phyloP scores from a whole-genome alignment of 441 rosid species.

The Gossypium schwendimanii region DNA sequence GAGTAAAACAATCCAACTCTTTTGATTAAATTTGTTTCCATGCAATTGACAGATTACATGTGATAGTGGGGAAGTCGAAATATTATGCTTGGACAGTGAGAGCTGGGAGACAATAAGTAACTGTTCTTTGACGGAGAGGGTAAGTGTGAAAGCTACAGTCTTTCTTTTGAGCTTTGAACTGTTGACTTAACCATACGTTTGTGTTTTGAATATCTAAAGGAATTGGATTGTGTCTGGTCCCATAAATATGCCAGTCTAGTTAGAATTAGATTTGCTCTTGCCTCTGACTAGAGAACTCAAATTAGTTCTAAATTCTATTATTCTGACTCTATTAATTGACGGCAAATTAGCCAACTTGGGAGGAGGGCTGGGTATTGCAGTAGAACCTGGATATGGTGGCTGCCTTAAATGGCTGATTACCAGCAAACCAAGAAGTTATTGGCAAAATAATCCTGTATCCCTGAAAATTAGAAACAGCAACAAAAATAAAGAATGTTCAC shows the following conservation, averaged over 20 bases:
- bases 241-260: neutral
- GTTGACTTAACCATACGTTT: neutral
- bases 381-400: neutral
- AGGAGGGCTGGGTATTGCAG: neutral
- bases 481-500: neutral
- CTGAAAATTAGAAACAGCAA: neutral
- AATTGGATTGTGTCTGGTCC: neutral
- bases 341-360: neutral
- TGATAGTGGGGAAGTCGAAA: conserved; percentile 44
- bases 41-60: conserved; percentile 36
- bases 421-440: neutral
- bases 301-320: neutral
- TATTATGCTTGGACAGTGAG: conserved; percentile 50
- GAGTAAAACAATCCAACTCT: neutral
- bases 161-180: neutral
- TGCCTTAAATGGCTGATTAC: neutral
- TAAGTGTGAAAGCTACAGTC: conserved; percentile 24
- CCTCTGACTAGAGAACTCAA: neutral
- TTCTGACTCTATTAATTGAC: neutral
- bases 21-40: conserved; percentile 9
- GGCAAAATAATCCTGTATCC: neutral
- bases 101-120: conserved; percentile 42
- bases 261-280: neutral
- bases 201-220: neutral
- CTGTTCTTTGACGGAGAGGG: conserved; percentile 34